Evolutionary conservation across 2,329 filamentous ascomycete genomes (phyloP).

Genomic region (Trichophyton mentagrophytes): DNA sequence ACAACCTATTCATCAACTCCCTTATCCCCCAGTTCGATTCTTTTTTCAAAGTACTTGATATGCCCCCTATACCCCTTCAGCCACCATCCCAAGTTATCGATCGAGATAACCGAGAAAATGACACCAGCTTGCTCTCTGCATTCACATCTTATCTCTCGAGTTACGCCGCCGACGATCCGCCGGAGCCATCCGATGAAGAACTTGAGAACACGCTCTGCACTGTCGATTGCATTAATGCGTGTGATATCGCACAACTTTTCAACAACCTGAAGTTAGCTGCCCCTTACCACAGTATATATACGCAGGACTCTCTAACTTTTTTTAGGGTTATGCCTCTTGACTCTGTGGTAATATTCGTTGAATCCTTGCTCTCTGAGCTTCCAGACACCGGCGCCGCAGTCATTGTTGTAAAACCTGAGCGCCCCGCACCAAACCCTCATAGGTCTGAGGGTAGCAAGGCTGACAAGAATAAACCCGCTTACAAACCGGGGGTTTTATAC

Average conservation of each 20-base stretch:
- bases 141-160: slow-evolving; percentile 97
- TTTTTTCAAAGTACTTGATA: slow-evolving; percentile 52
- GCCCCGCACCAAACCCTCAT: slow-evolving; percentile 47
- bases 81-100: slow-evolving; percentile 88
- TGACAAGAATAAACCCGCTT: slow-evolving; percentile 47
- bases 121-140: slow-evolving; percentile 80
- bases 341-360: slow-evolving; percentile 50
- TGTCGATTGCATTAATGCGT: slow-evolving; percentile 86
- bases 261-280: slow-evolving; percentile 60
- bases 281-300: background rate
- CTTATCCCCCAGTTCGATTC: slow-evolving; percentile 71
- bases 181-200: slow-evolving; percentile 93
- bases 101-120: slow-evolving; percentile 61
- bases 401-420: slow-evolving; percentile 81
- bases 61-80: slow-evolving; percentile 77
- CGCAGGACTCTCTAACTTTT: background rate
- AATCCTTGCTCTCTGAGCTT: slow-evolving; percentile 66
- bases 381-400: slow-evolving; percentile 71
- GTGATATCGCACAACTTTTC: slow-evolving; percentile 70
- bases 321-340: slow-evolving; percentile 33
- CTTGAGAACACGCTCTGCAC: slow-evolving; percentile 90
- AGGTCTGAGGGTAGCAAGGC: slow-evolving; percentile 48
- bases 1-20: slow-evolving; percentile 93
- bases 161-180: slow-evolving; percentile 93
- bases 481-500: slow-evolving; percentile 79